These are phyloP conservation scores for Ramaria rubella DNA, from an alignment of 768 basidiomycete species.

Conservation along the genomic window DNA sequence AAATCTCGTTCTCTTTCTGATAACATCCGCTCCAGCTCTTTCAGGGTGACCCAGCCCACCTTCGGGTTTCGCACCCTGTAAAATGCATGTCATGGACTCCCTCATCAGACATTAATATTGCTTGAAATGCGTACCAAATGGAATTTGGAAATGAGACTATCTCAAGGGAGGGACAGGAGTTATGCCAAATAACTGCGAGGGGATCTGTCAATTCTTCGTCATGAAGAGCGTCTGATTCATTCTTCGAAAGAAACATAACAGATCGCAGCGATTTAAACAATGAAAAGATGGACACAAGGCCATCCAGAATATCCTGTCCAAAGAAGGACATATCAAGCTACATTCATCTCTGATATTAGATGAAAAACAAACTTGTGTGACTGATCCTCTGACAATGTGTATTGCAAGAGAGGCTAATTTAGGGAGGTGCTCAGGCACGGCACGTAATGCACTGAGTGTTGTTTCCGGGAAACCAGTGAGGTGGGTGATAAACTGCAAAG, in stretches of 20 bases:
- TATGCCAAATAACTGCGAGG: constrained; percentile 18
- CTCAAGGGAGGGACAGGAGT: constrained; percentile 20
- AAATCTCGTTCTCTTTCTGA: constrained; percentile 11
- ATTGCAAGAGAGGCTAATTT: constrained; percentile 18
- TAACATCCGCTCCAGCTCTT: constrained; percentile 17
- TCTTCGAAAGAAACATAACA: constrained; percentile 21
- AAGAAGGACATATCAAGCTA: not conserved
- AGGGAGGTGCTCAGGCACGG: constrained; percentile 17
- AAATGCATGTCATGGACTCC: not conserved
- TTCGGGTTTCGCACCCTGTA: constrained; percentile 13
- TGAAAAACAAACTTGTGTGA: constrained; percentile 16
- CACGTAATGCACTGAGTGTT: constrained; percentile 17
- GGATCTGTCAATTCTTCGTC: constrained; percentile 8
- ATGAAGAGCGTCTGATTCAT: constrained; percentile 17
- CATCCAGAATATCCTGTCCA: constrained; percentile 19
- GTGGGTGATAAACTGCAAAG: constrained; percentile 21
- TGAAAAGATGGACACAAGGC: constrained; percentile 18
- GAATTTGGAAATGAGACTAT: constrained; percentile 19
- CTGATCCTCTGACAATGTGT: constrained; percentile 21
- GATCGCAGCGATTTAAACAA: constrained; percentile 18
- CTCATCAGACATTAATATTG: not conserved
- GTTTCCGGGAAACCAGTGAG: constrained; percentile 11
- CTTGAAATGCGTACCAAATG: constrained; percentile 6
- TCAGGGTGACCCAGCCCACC: constrained; percentile 20
- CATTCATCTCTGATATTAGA: not conserved